A percentile compares a stretch with the other conserved stretches of the same genome.
Conservation (phyloP, 768 basidiomycete genomes). For the Lentinula lateritia region DNA sequence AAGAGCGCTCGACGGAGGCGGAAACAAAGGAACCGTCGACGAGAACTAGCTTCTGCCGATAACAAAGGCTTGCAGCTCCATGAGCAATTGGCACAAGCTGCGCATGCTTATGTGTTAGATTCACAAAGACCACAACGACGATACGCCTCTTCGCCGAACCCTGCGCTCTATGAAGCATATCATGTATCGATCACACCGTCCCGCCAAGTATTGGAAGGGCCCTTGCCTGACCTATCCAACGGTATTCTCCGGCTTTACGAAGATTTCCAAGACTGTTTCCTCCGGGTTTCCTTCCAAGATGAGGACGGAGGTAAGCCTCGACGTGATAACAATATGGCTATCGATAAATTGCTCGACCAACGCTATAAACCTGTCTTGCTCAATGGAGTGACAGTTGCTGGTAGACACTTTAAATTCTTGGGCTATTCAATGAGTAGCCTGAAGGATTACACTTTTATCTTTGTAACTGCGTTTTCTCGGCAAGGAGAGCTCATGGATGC, state of each 20-base stretch:
- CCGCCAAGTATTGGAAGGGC: neutral
- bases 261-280: constrained; percentile 31
- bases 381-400: constrained; percentile 32
- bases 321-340: constrained; percentile 23
- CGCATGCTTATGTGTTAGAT: neutral
- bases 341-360: constrained; percentile 22
- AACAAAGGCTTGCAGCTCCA: neutral
- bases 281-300: constrained; percentile 44
- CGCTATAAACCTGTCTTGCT: constrained; percentile 30
- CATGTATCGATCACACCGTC: constrained; percentile 2
- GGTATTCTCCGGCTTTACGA: neutral
- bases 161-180: constrained; percentile 1
- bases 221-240: constrained; percentile 5
- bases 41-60: neutral
- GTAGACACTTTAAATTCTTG: constrained; percentile 38
- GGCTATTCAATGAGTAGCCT: constrained; percentile 52
- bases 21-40: neutral
- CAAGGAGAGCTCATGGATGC: neutral
- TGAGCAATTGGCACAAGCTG: neutral
- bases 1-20: neutral
- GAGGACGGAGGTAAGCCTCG: constrained; percentile 34
- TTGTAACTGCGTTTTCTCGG: constrained; percentile 35
- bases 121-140: neutral
- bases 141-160: neutral
- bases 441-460: constrained; percentile 43